Evolutionary conservation across 169 alveolate species (phyloP), one percentile per base, ranked within the genome.

Genomic region (Plasmodium fragile): DNA sequence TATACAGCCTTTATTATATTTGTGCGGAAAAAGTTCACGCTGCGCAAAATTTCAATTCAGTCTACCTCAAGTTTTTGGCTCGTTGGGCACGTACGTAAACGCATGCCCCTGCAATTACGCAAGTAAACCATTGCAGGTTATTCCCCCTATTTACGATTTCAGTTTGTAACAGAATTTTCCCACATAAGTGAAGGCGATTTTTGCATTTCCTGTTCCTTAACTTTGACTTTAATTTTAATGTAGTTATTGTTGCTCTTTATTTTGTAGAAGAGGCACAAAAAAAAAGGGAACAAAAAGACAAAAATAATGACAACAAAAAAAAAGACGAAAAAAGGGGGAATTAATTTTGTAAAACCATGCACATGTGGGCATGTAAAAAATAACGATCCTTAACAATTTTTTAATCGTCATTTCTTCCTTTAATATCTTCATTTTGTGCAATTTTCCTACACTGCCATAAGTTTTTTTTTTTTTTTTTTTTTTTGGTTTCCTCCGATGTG

Each of bases 311-410:
- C 49, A 2, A 41, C 5, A 5, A 41, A n/a, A 18, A 77, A 82
- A 82, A 65, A 41, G 34, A 70, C 32, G 53, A 70, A 83, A 83
- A 83, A 39, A 65, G 25, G 71, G 71, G 49, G 39, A 16, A 18
- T 69, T 65, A 36, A 69, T 41, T 25, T 71, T 83, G 65, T 71
- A 83, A 25, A 84, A 45, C 78, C 59, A 72, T 84, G 92, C 92
- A 84, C 92, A 52, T 84, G 59, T 84, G 41, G 78, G 92, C 92
- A 84, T 84, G 72, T 84, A 84, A 84, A 84, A 30, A 84, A 52
- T 22, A 22, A 30, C 78, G 70, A 22, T 28, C 10, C 36, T 36
- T 39, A 49, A 43, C 39, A 45, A 72, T 32, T 30, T 45, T 83
- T 83, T 70, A 71, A 72, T 25, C 55, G 79, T 25, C 55, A 72